These are phyloP conservation scores for Salisapilia sapeloensis DNA, from an alignment of 352 stramenopile species.

Conservation along the genomic window DNA sequence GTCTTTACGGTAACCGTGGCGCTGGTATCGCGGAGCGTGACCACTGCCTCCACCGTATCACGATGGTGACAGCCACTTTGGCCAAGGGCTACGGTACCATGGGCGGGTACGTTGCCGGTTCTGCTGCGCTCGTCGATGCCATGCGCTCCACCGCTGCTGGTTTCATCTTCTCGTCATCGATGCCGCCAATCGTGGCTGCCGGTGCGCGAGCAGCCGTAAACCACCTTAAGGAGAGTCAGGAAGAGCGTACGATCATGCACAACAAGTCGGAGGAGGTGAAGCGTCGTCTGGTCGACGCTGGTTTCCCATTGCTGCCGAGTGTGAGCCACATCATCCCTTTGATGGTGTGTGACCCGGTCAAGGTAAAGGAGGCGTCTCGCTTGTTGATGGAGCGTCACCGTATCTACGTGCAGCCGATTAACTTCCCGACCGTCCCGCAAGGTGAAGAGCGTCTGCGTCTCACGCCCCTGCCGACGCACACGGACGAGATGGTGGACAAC, in stretches of 20 bases:
- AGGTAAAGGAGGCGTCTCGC: conserved; percentile 78
- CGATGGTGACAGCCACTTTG: conserved; percentile 82
- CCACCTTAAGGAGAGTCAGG: conserved; percentile 73
- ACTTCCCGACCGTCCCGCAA: conserved; percentile 81
- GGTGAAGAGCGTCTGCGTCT: conserved; percentile 82
- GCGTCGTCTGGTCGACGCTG: conserved; percentile 58
- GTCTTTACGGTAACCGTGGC: conserved; percentile 76
- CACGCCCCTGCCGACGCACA: conserved; percentile 76
- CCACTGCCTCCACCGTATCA: conserved; percentile 72
- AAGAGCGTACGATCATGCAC: conserved; percentile 73
- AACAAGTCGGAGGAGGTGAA: conserved; percentile 71
- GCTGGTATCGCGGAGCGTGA: conserved; percentile 76
- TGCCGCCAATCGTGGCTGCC: conserved; percentile 73
- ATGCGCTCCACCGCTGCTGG: conserved; percentile 76
- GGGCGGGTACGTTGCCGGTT: conserved; percentile 82
- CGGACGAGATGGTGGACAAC: conserved; percentile 76
- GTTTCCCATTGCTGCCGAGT: conserved; percentile 74
- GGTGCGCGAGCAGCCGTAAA: conserved; percentile 61
- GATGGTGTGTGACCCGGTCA: conserved; percentile 77
- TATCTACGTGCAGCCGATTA: conserved; percentile 88
- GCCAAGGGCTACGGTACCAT: conserved; percentile 85
- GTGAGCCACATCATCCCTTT: conserved; percentile 83
- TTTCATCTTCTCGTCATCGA: conserved; percentile 86
- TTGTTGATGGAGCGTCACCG: conserved; percentile 83
- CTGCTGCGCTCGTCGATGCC: conserved; percentile 65